phyloP scores from a whole-genome alignment of 176 grass and related monocot species.

The Carex littledalei region DNA sequence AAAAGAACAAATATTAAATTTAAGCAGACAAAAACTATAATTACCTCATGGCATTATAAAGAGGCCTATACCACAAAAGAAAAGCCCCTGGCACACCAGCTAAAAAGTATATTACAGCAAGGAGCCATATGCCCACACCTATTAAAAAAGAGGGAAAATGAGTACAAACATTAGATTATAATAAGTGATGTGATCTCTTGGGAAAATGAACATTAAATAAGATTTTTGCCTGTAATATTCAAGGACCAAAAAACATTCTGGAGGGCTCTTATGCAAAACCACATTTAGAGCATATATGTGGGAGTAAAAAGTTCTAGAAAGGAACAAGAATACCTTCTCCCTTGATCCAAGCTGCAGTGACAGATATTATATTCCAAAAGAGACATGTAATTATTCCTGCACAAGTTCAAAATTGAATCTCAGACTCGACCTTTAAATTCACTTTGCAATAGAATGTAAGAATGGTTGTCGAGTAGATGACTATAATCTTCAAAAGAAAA shows the following conservation, averaged over 20 bases:
- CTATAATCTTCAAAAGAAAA: background rate
- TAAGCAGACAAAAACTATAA: constrained; percentile 12
- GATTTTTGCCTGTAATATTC: background rate
- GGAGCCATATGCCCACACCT: constrained; percentile 95
- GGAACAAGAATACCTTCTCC: constrained; percentile 50
- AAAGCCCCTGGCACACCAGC: constrained; percentile 85
- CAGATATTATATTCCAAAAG: constrained; percentile 84
- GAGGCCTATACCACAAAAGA: constrained; percentile 90
- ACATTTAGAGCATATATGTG: background rate
- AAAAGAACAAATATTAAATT: constrained; percentile 9
- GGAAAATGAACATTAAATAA: background rate
- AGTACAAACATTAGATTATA: background rate
- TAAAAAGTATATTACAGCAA: constrained; percentile 93
- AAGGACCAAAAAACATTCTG: background rate
- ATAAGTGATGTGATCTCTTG: background rate
- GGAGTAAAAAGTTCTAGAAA: background rate
- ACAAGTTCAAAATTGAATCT: background rate
- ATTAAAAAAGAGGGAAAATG: constrained; percentile 14
- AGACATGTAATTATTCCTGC: constrained; percentile 75
- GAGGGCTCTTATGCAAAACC: background rate
- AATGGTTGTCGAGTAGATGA: background rate
- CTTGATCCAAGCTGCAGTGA: constrained; percentile 91
- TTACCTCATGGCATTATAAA: constrained; percentile 95
- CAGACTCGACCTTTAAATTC: background rate
- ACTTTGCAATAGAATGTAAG: background rate